Evolutionary conservation across 2,329 filamentous ascomycete genomes (phyloP).

Genomic region (Ascochyta koolunga): DNA sequence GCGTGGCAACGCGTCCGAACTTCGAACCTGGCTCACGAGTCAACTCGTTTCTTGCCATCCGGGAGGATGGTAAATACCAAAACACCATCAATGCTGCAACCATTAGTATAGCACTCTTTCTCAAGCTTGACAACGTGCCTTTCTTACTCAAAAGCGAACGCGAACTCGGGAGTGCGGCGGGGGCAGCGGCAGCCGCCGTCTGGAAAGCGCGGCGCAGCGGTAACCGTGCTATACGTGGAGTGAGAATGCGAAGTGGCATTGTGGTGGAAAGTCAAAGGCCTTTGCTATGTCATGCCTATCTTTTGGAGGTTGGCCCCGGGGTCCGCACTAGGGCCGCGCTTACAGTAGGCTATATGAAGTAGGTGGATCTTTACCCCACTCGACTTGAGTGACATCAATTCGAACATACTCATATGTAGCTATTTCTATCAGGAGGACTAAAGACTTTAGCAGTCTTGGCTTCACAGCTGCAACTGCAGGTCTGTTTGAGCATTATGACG

Average conservation of each 20-base stretch:
- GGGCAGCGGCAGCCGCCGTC: slow-evolving; percentile 28
- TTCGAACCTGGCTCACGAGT: slow-evolving; percentile 55
- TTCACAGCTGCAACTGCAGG: too few species aligned
- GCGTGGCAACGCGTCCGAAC: slow-evolving; percentile 76
- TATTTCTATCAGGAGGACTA: too few species aligned
- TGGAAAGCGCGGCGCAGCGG: slow-evolving; percentile 34
- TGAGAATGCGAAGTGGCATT: slow-evolving; percentile 3
- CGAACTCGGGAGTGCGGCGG: slow-evolving; percentile 52
- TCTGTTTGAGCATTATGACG: too few species aligned
- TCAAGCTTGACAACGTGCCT: slow-evolving; percentile 19
- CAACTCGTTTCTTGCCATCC: neutral
- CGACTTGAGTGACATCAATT: neutral
- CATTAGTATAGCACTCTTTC: slow-evolving; percentile 28
- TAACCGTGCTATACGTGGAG: neutral
- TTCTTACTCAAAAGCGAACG: slow-evolving; percentile 63
- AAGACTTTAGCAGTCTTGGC: too few species aligned
- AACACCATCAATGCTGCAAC: slow-evolving; percentile 84
- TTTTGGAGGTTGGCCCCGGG: neutral
- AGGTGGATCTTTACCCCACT: neutral
- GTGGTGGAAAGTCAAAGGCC: neutral
- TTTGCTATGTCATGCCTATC: neutral
- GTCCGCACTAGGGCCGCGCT: neutral
- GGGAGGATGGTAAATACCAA: slow-evolving; percentile 61
- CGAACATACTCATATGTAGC: too few species aligned
- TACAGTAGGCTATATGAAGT: neutral